Conservation (phyloP, 2,329 filamentous ascomycete genomes). For the Paracoccidioides brasiliensis region DNA sequence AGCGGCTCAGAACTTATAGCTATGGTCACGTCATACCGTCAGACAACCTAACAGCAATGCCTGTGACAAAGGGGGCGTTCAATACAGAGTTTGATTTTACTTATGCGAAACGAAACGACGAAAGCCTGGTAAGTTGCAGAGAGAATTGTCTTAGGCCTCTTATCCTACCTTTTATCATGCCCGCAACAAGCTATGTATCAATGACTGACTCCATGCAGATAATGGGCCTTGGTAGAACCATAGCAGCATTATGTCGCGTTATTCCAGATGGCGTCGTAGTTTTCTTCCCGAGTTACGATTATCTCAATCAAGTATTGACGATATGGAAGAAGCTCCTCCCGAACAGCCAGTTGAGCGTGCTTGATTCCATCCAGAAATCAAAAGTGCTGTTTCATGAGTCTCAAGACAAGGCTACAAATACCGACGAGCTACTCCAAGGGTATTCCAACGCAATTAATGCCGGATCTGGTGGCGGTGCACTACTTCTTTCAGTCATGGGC, state of each 20-base stretch:
- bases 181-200: not conserved
- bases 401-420: slow-evolving; percentile 30
- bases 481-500: slow-evolving; percentile 82
- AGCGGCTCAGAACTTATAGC: slow-evolving; percentile 64
- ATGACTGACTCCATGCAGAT: slow-evolving; percentile 32
- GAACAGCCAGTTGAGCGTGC: slow-evolving; percentile 17
- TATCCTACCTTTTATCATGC: not conserved
- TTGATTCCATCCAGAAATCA: slow-evolving; percentile 22
- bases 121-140: slow-evolving; percentile 40
- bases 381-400: slow-evolving; percentile 42
- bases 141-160: not conserved
- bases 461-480: slow-evolving; percentile 50
- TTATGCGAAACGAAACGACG: slow-evolving; percentile 61
- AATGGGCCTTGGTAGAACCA: slow-evolving; percentile 56
- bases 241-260: slow-evolving; percentile 56
- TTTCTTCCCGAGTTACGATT: slow-evolving; percentile 93
- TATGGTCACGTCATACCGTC: slow-evolving; percentile 89
- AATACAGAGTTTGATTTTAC: slow-evolving; percentile 67
- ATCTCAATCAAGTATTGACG: slow-evolving; percentile 60
- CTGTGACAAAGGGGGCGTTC: slow-evolving; percentile 42
- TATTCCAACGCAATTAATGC: slow-evolving; percentile 57
- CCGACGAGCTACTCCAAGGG: slow-evolving; percentile 57
- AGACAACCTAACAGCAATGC: slow-evolving; percentile 66
- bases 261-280: slow-evolving; percentile 84
- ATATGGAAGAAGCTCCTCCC: slow-evolving; percentile 42